Base-by-base conservation (phyloP, 2,329 filamentous ascomycete genomes). In the Trichophaea hybrida region DNA sequence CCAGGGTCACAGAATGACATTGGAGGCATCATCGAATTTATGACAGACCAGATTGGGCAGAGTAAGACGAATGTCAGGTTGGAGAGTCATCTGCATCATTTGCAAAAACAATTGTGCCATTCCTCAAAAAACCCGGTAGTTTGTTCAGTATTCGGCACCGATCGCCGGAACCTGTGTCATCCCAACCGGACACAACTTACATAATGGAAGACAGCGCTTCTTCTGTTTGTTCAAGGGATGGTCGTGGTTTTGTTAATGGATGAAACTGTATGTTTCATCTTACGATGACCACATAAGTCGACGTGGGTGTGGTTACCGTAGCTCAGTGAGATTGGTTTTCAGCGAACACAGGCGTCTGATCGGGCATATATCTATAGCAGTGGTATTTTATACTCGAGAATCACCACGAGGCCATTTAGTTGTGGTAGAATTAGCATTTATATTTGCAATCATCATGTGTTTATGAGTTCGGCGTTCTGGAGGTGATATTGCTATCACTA, bases 1-100 rank as follows among this genome's bases (percentile, higher is more conserved):
- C n/a, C 38, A 43, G 38, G 10, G 38, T 4, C 38, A 24, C 24
- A 24, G 24, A 24, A 24, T 24, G 24, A 24, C 24, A 24, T 24
- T 24, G 24, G 24, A 24, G 24, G 24, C 24, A 24, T 24, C 24
- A 24, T 24, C 24, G 24, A 10, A 43, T 10, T 43, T 15, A 17
- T 50, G 43, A 60, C 33, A 52, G 60, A 50, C 61, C 61, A 31
- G 57, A 62, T 34, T 64, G 54, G 54, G 58, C 61, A 10, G 50
- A 58, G 46, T 48, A 60, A 51, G 61, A 64, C 31, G 61, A 58
- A 58, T 62, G 57, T 34, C 52, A 12, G 7, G 33, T 57, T 12
- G 13, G 46, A 6, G 17, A 37, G 10, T 24, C 46, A 32, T 31
- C 35, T 40, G 60, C 59, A 13, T 54, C 57, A n/a, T 40, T 57